Evolutionary conservation across 2,329 filamentous ascomycete genomes (phyloP).

Genomic region (Microdochium trichocladiopsis): DNA sequence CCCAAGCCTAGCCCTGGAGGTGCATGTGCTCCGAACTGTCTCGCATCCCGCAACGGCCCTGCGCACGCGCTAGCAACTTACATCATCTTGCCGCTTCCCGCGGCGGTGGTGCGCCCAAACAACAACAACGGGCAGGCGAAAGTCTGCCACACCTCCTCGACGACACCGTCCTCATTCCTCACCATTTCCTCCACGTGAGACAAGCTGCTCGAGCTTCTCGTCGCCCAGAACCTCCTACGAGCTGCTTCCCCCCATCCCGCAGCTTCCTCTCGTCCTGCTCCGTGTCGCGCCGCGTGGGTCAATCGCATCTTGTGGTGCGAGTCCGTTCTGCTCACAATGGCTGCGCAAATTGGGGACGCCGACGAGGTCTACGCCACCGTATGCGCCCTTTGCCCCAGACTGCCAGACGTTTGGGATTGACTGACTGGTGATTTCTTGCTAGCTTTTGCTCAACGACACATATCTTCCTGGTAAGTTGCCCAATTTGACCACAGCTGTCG

Average conservation of each 20-base stretch:
- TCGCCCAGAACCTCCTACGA: background rate
- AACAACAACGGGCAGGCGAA: background rate
- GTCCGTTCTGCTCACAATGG: conserved; percentile 21
- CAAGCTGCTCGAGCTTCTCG: background rate
- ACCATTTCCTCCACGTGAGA: background rate
- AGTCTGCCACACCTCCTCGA: background rate
- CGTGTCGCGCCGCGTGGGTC: background rate
- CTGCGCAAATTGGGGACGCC: conserved; percentile 16
- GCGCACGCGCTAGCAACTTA: no score
- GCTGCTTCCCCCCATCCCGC: background rate
- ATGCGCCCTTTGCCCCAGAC: conserved; percentile 16
- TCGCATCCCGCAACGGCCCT: no score
- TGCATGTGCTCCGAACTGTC: no score
- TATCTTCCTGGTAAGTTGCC: conserved; percentile 78
- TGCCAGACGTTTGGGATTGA: conserved; percentile 9
- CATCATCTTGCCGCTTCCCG: no score
- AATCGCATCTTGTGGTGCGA: background rate
- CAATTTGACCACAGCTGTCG: conserved; percentile 5
- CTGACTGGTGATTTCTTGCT: conserved; percentile 16
- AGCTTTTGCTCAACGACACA: conserved; percentile 88
- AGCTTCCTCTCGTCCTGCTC: conserved; percentile 1
- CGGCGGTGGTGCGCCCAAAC: background rate
- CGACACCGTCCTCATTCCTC: background rate
- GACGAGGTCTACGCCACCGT: conserved; percentile 64
- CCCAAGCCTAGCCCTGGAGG: no score